Evolutionary conservation across 345 rosid genomes (phyloP), one percentile per base, ranked within the genome.

Genomic region (Citrus maxima): DNA sequence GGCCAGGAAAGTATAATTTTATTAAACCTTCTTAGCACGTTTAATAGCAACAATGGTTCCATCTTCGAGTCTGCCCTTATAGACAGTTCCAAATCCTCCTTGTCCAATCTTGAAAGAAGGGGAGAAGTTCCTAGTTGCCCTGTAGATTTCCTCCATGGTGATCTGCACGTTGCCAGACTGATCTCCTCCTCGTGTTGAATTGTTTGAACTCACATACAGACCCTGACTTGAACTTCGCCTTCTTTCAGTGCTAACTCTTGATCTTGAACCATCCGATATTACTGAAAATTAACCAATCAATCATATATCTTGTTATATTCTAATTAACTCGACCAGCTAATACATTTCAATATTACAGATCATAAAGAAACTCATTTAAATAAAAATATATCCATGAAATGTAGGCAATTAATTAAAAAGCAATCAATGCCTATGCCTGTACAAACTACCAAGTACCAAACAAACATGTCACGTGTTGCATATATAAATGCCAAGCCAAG

Each of bases 81-180:
- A 95, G 49, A 95, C 99, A 10, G 98, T 92, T 6, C 99, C 98
- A 51, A 90, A 95, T 37, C 93, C 94, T 24, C 98, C 99, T 76
- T 93, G 97, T 60, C 99, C 99, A 73, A 95, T 86, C 87, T 91
- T 93, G 71, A 87, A 89, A 10, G 96, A 83, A 1, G 99, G 92
- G 37, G 94, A 90, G 85, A 95, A 95, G 78, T 91, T 90, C 83
- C 84, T 85, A 6, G 98, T 93, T 9, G 97, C 97, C 62, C 78
- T 85, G 78, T 56, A 78, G 81, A 95, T 90, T 67, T 92, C 92
- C 30, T 88, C 88, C 78, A 92, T 82, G 7, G 89, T 92, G 82
- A 93, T 91, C 79, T 74, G 83, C 56, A 58, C 62, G 68, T 75
- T 86, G 74, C 90, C 95, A 10, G 86, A 80, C 77, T 46, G 51